Base-by-base conservation (phyloP, 192 early-diverging fungal species). In the Rhizoclosmatium sp. region DNA sequence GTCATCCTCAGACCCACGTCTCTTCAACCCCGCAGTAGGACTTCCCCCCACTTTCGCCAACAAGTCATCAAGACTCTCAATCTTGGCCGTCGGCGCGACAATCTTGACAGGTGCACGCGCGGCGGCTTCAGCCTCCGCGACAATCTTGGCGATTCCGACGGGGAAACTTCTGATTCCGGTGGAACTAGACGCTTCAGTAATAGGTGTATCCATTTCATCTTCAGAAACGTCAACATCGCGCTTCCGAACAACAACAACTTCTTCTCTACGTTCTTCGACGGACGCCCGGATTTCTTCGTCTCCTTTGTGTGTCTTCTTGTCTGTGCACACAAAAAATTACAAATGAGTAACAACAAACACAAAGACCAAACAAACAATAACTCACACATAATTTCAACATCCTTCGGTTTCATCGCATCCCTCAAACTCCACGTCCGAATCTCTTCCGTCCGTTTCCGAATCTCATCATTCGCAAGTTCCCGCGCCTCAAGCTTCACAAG, bases 391-490 rank as follows among this genome's bases (percentile, higher is more conserved):
- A 85, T 85, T 41, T 77, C 82, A 42, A 85, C 81, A 7, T 87
- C 85, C n/a, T 88, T 71, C 5, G 83, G 83, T 49, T 87, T 82
- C 42, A 92, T 82, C 3, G 90, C 87, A 59, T 92, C 83, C 16
- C 60, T 88, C 23, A 90, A 79, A 69, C 85, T 89, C 67, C 86
- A 80, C 78, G 88, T 80, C 48, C 91, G 83, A 31, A 90, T 78
- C 44, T 85, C 83, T 47, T 89, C 92, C 2, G 83, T 82, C 69
- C 89, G 87, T 2, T 84, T 86, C 73, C 90, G 85, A 9, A 93
- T 79, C 66, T 90, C 90, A 1, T 93, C 93, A 72, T 93, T 95
- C 0, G 75, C 84, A 5, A 88, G 61, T 3, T 84, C 85, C 41
- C 81, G 69, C 16, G 83, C 65, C 12, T 78, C 66, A 9, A 86